Conservation (phyloP, 306 rosid species). For the Casuarina glauca region DNA sequence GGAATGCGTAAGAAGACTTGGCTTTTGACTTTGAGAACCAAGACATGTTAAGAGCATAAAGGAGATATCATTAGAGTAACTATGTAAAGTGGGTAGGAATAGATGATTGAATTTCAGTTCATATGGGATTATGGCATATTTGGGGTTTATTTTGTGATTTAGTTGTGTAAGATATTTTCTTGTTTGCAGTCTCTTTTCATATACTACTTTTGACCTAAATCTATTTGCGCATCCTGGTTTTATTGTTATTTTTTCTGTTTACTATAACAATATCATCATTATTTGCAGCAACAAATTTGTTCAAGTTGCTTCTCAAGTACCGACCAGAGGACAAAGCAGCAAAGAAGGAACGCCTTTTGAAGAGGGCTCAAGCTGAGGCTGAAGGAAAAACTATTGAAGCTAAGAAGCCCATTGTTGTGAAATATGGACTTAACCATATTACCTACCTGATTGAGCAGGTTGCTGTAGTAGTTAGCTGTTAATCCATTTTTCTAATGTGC, state of each 20-base stretch:
- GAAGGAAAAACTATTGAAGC: constrained; percentile 63
- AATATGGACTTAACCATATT: constrained; percentile 81
- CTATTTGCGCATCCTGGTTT: not conserved
- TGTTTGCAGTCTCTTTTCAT: not conserved
- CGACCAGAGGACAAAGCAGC: constrained; percentile 76
- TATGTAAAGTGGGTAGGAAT: not conserved
- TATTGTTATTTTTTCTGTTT: not conserved
- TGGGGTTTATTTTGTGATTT: not conserved
- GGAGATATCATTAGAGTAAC: not conserved
- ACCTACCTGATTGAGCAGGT: constrained; percentile 85
- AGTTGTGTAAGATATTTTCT: not conserved
- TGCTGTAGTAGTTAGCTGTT: not conserved
- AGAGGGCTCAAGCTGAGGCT: constrained; percentile 71
- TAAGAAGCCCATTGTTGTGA: constrained; percentile 67
- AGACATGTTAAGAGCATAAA: not conserved
- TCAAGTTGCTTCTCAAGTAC: constrained; percentile 75
- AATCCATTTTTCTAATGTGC: not conserved
- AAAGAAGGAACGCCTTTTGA: constrained; percentile 69
- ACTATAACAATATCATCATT: not conserved
- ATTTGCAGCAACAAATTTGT: constrained; percentile 61
- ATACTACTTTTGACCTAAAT: not conserved
- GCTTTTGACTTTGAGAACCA: not conserved
- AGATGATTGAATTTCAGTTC: not conserved
- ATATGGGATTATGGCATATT: not conserved
- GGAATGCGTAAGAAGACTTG: not conserved